These are phyloP conservation scores for Thecaphora frezii DNA, from an alignment of 1,284 basidiomycete species.

Conservation along the genomic window DNA sequence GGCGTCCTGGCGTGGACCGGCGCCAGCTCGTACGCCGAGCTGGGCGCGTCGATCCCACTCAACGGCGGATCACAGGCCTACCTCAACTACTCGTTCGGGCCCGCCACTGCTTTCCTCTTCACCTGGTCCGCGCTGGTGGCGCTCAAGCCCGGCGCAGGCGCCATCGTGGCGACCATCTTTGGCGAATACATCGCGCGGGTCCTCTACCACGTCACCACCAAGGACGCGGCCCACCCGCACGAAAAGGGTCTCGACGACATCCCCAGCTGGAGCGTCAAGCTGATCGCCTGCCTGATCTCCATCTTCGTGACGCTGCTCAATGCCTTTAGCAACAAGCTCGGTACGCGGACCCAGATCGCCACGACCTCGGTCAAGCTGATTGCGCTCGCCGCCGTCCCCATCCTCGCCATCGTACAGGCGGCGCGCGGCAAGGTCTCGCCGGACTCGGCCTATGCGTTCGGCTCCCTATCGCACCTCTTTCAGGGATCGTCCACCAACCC, in stretches of 20 bases:
- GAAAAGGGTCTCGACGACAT: slow-evolving; percentile 70
- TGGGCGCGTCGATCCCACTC: slow-evolving; percentile 63
- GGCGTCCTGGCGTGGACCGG: slow-evolving; percentile 55
- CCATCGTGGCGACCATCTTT: slow-evolving; percentile 63
- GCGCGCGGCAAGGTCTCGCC: slow-evolving; percentile 64
- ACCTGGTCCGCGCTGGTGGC: slow-evolving; percentile 59
- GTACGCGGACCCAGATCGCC: slow-evolving; percentile 78
- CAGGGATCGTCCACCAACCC: slow-evolving; percentile 74
- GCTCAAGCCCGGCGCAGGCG: slow-evolving; percentile 65
- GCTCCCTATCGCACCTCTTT: slow-evolving; percentile 64
- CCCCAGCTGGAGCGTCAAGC: slow-evolving; percentile 89
- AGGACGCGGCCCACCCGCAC: slow-evolving; percentile 67
- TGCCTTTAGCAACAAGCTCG: slow-evolving; percentile 75
- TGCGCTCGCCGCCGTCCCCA: slow-evolving; percentile 68
- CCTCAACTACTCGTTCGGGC: slow-evolving; percentile 73
- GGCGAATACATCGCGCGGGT: slow-evolving; percentile 78
- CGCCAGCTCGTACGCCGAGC: slow-evolving; percentile 70
- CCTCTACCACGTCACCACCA: slow-evolving; percentile 61
- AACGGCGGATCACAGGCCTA: slow-evolving; percentile 69
- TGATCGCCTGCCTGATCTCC: slow-evolving; percentile 77
- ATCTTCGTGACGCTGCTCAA: slow-evolving; percentile 74
- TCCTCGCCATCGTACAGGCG: slow-evolving; percentile 74
- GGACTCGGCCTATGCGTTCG: slow-evolving; percentile 31
- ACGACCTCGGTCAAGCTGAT: slow-evolving; percentile 82
- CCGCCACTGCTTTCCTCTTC: slow-evolving; percentile 66